Base-by-base conservation (phyloP, 2,329 filamentous ascomycete genomes). In the Verruconis gallopava region DNA sequence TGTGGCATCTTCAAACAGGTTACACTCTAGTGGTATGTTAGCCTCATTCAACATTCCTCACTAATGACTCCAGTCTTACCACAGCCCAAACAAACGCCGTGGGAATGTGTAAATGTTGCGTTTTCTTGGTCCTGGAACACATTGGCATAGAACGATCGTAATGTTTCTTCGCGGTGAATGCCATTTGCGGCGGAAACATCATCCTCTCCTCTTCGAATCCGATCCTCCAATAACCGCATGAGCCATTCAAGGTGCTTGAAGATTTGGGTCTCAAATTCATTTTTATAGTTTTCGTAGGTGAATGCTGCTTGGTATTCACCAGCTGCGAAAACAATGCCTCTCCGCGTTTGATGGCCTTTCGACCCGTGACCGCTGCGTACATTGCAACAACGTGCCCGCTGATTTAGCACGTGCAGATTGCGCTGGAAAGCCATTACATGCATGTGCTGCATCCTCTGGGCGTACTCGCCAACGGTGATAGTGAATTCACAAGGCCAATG, bases 21-120 rank as follows among this genome's bases (percentile, higher is more conserved):
- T n/a, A n/a, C n/a, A n/a, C n/a, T n/a, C n/a, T n/a, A n/a, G n/a
- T n/a, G n/a, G n/a, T n/a, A n/a, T n/a, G n/a, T n/a, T n/a, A n/a
- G n/a, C n/a, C n/a, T n/a, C n/a, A n/a, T n/a, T n/a, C n/a, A n/a
- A n/a, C n/a, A n/a, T n/a, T n/a, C n/a, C n/a, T n/a, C n/a, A n/a
- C n/a, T n/a, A n/a, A n/a, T n/a, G n/a, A n/a, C n/a, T n/a, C n/a
- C n/a, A n/a, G n/a, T n/a, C n/a, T n/a, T n/a, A n/a, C n/a, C n/a
- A n/a, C 67, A 71, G 40, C 59, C 65, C 44, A 68, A 67, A 45
- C 68, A 71, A 2, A 62, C 61, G 1, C 60, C 53, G 46, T 68
- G 65, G 30, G 60, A 68, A 13, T 61, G 52, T 37, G 62, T 55
- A 15, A 34, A 20, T 37, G 30, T 1, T 49, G 19, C 9, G n/a